phyloP scores from a whole-genome alignment of 179 eudicot genomes.

The Gypsophila paniculata region DNA sequence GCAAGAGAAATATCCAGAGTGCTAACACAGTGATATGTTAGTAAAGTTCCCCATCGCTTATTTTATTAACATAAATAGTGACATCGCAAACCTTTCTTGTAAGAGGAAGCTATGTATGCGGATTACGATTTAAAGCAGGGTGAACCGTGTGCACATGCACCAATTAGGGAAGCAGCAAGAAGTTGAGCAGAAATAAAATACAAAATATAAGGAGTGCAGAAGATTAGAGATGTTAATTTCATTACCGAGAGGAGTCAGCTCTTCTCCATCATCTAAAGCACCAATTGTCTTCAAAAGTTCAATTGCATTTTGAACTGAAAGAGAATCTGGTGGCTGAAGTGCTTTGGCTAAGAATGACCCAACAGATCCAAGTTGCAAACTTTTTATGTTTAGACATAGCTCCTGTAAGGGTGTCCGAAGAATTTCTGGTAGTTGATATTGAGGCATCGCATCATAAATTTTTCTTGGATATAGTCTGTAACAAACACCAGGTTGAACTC shows the following conservation, averaged over 20 bases:
- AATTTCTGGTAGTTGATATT: conserved; percentile 93
- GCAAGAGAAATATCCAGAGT: background rate
- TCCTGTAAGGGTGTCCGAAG: conserved; percentile 96
- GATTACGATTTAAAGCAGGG: too few relatives aligned
- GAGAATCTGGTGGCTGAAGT: conserved; percentile 93
- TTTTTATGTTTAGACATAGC: conserved; percentile 82
- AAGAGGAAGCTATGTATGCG: too few relatives aligned
- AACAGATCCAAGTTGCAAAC: conserved; percentile 76
- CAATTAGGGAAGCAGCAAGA: background rate
- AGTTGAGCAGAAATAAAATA: background rate
- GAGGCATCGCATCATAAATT: conserved; percentile 81
- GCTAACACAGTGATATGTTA: background rate
- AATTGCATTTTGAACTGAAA: conserved; percentile 85
- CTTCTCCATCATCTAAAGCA: conserved; percentile 83
- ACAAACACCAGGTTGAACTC: conserved; percentile 95
- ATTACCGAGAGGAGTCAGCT: conserved; percentile 91
- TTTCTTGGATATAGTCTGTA: conserved; percentile 80
- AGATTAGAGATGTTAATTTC: background rate
- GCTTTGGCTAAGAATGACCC: conserved; percentile 78
- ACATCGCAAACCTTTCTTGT: too few relatives aligned
- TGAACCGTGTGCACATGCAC: too few relatives aligned
- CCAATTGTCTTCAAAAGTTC: conserved; percentile 95
- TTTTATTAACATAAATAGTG: background rate
- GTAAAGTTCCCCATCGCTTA: background rate
- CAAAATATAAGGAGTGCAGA: background rate